Evolutionary conservation across 1,139 yeast species (phyloP).

Genomic region (Taiozyma sp.): DNA sequence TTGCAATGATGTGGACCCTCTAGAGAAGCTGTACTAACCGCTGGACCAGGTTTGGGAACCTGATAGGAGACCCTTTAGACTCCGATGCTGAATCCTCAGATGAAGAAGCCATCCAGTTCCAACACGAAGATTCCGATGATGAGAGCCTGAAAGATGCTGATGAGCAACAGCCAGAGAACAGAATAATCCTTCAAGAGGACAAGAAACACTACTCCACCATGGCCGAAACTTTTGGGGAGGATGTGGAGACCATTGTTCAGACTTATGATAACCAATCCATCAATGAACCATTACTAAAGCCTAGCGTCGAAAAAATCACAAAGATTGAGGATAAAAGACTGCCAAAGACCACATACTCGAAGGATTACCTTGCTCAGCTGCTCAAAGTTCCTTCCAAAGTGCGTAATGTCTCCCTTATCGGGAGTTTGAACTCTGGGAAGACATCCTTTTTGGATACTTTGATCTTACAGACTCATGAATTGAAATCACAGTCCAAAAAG

Average conservation of each 20-base stretch:
- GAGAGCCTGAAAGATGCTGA: slow-evolving; percentile 19
- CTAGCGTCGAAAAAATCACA: slow-evolving; percentile 38
- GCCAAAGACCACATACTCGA: slow-evolving; percentile 58
- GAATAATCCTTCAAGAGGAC: slow-evolving; percentile 40
- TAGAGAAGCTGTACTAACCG: not conserved
- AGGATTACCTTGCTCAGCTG: slow-evolving; percentile 52
- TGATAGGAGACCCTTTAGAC: slow-evolving; percentile 47
- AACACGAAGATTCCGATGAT: slow-evolving; percentile 15
- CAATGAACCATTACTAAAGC: slow-evolving; percentile 63
- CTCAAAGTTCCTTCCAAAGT: slow-evolving; percentile 57
- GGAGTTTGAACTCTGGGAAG: slow-evolving; percentile 83
- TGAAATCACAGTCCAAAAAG: slow-evolving; percentile 25
- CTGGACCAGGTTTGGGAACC: slow-evolving; percentile 52
- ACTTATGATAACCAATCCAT: slow-evolving; percentile 48
- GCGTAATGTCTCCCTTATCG: slow-evolving; percentile 78
- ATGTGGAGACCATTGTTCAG: slow-evolving; percentile 60
- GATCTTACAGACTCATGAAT: slow-evolving; percentile 55
- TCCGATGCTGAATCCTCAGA: slow-evolving; percentile 38
- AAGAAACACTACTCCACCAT: slow-evolving; percentile 38
- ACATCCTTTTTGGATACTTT: slow-evolving; percentile 72
- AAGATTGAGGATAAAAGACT: slow-evolving; percentile 45
- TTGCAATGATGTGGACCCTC: not conserved
- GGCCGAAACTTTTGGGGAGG: slow-evolving; percentile 43
- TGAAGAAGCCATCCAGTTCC: slow-evolving; percentile 15
- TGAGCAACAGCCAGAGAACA: slow-evolving; percentile 18